These are phyloP conservation scores for Penicillium sp. DNA, from an alignment of 2,329 filamentous ascomycete species.

Conservation along the genomic window DNA sequence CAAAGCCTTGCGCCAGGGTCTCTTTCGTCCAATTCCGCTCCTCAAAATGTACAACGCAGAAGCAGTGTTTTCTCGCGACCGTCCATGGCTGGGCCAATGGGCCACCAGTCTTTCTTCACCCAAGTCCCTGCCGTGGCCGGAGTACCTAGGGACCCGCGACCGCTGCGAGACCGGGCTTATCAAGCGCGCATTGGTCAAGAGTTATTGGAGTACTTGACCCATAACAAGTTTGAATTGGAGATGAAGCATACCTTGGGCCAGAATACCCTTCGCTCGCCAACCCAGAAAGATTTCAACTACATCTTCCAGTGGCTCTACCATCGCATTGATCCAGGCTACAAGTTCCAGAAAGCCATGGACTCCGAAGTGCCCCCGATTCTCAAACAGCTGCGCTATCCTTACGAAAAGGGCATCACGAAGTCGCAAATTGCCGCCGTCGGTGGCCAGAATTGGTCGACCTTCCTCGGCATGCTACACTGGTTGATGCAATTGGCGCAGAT, in stretches of 20 bases:
- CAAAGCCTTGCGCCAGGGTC: slow-evolving; percentile 68
- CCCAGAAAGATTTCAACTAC: slow-evolving; percentile 95
- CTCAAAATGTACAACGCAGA: slow-evolving; percentile 58
- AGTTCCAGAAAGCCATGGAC: slow-evolving; percentile 91
- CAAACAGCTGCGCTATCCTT: slow-evolving; percentile 92
- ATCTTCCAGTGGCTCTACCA: slow-evolving; percentile 99
- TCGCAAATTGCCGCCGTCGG: slow-evolving; percentile 93
- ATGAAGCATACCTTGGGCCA: slow-evolving; percentile 92
- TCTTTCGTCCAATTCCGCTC: slow-evolving; percentile 54
- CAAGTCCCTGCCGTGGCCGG: slow-evolving; percentile 78
- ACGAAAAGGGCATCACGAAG: slow-evolving; percentile 92
- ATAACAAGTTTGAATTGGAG: slow-evolving; percentile 95
- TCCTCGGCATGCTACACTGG: slow-evolving; percentile 92
- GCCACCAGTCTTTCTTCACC: slow-evolving; percentile 92
- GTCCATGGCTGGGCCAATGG: slow-evolving; percentile 65
- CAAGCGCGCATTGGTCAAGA: slow-evolving; percentile 84
- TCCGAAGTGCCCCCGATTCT: slow-evolving; percentile 89
- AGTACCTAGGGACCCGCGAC: slow-evolving; percentile 80
- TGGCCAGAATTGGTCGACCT: slow-evolving; percentile 95
- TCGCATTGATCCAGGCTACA: slow-evolving; percentile 89
- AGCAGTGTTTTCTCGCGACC: slow-evolving; percentile 83
- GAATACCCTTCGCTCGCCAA: slow-evolving; percentile 89
- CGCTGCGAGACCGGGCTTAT: slow-evolving; percentile 76
- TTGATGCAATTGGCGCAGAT: slow-evolving; percentile 98
- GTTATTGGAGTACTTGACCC: slow-evolving; percentile 83